Conservation (phyloP, 2,329 filamentous ascomycete genomes). For the Microdochium paspali region DNA sequence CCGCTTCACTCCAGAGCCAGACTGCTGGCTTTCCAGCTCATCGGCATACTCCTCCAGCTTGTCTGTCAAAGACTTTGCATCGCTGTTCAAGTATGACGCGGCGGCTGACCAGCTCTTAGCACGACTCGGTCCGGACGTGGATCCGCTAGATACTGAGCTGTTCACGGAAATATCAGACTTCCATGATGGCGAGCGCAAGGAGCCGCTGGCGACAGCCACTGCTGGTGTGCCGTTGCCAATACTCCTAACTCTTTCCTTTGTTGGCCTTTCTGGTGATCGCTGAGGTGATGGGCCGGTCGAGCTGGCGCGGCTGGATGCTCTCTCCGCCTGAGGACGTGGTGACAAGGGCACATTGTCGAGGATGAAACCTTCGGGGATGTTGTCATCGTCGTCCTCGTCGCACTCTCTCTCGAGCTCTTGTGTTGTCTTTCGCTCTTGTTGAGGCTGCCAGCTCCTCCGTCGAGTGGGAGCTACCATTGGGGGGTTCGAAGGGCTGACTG, state of each 20-base stretch:
- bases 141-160: neutral
- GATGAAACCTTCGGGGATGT: conserved; percentile 69
- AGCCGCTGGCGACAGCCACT: conserved; percentile 48
- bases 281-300: conserved; percentile 47
- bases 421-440: conserved; percentile 53
- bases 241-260: conserved; percentile 42
- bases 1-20: conserved; percentile 9
- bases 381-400: conserved; percentile 66
- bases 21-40: conserved; percentile 40
- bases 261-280: conserved; percentile 33
- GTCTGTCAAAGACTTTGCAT: conserved; percentile 66
- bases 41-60: conserved; percentile 73
- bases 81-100: conserved; percentile 57
- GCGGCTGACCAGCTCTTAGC: conserved; percentile 70
- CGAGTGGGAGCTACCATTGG: conserved; percentile 29
- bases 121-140: conserved; percentile 28
- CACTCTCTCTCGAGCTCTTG: conserved; percentile 68
- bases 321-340: conserved; percentile 52
- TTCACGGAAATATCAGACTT: conserved; percentile 29
- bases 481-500: conserved; percentile 33
- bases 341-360: conserved; percentile 79
- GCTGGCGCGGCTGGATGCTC: conserved; percentile 40
- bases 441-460: conserved; percentile 65
- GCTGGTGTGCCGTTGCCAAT: conserved; percentile 57
- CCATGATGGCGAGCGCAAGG: conserved; percentile 47